Evolutionary conservation across 495 filamentous ascomycete species (phyloP), one percentile per base, ranked within the genome.

Genomic region (Xylaria sp.): DNA sequence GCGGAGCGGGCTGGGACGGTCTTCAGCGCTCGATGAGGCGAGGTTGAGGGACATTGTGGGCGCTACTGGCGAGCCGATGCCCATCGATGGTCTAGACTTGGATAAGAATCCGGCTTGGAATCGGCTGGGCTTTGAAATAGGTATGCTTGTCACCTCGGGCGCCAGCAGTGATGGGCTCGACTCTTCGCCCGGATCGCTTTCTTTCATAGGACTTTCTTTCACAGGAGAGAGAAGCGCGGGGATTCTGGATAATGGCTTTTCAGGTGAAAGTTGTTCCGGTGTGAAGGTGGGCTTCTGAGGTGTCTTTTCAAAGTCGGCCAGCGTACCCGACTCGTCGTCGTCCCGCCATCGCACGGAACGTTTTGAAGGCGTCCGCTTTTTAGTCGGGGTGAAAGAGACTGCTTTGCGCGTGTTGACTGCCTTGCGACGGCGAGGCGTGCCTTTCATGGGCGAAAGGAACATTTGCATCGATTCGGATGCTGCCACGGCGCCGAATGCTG

Each of bases 71-170:
- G 93, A 93, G 69, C 88, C 89, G 68, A 87, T 82, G 1, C 80
- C 73, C 72, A 74, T 80, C 62, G 80, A 76, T 1, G 73, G 55
- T 14, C 78, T 74, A 35, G 75, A 64, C 83, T 97, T 97, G 24
- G 92, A 90, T 64, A 98, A 83, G 79, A 97, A 97, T 33, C 96
- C 96, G 41, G 94, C 86, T 77, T 97, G 93, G 85, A 99, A 97
- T 43, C 96, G 88, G 80, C 89, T 94, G 66, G 87, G 88, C 74
- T 92, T 94, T 74, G 85, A 77, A 63, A 81, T 74, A 31, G 72
- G 74, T 1, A 86, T 71, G n/a, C 73, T 78, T 21, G 80, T 77
- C 29, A 76, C 71, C 41, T 85, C 84, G 8, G 81, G 80, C 15
- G 82, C 74, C 41, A 90, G 83, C 15, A 88, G 78, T 14, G 88